These are phyloP conservation scores for Physcomitrium patens DNA, from an alignment of 225 moss, liverwort and hornwort species.

Conservation along the genomic window DNA sequence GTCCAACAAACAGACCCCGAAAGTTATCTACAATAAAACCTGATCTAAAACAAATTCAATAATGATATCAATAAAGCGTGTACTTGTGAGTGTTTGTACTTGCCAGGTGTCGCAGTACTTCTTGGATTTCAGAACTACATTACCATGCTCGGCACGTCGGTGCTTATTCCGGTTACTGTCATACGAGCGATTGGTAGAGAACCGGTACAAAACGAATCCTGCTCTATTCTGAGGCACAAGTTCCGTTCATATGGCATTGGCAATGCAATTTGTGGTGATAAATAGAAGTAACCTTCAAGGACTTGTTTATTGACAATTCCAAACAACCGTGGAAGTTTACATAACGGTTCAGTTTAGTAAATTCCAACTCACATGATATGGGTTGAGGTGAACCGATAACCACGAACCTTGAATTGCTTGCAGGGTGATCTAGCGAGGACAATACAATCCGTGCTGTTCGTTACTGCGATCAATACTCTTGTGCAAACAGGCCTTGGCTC, in stretches of 20 bases:
- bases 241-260: not conserved
- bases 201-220: constrained; percentile 12
- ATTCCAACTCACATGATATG: no score
- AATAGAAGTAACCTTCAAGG: no score
- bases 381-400: not conserved
- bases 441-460: constrained; percentile 67
- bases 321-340: no score
- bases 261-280: no score
- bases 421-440: constrained; percentile 67
- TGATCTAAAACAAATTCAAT: no score
- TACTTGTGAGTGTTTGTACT: not conserved
- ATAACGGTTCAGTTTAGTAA: no score
- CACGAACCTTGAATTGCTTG: not conserved
- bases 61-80: no score
- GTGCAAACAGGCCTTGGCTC: constrained; percentile 66
- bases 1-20: no score
- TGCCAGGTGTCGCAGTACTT: constrained; percentile 29
- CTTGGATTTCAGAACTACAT: constrained; percentile 54
- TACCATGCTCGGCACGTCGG: constrained; percentile 48
- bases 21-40: no score
- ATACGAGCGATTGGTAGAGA: constrained; percentile 40
- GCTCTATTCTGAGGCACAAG: not conserved
- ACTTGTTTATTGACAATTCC: no score
- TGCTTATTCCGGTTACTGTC: constrained; percentile 42
- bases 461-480: constrained; percentile 68